Conservation (phyloP, 768 basidiomycete species). For the Tephrocybe sp. region DNA sequence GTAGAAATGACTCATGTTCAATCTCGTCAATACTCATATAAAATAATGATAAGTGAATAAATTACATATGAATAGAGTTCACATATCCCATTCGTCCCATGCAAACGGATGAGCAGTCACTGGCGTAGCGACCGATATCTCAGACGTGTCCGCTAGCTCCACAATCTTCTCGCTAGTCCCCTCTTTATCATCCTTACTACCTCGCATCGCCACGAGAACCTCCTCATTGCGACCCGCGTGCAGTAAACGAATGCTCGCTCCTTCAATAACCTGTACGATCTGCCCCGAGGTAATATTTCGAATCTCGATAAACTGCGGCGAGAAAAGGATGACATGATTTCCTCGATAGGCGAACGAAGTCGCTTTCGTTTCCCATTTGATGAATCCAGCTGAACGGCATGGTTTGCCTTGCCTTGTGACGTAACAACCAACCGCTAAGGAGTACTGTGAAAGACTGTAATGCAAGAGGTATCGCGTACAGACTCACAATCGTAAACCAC, state of each 20-base stretch:
- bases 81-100: slow-evolving; percentile 83
- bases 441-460: slow-evolving; percentile 4
- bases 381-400: slow-evolving; percentile 56
- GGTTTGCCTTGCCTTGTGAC: slow-evolving; percentile 71
- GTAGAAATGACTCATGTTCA: no score
- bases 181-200: slow-evolving; percentile 53
- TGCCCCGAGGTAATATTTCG: slow-evolving; percentile 62
- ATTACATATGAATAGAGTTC: slow-evolving; percentile 1
- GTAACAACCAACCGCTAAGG: slow-evolving; percentile 71
- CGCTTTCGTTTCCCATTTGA: slow-evolving; percentile 80
- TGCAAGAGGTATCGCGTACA: background rate
- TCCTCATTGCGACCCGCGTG: slow-evolving; percentile 49
- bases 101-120: slow-evolving; percentile 32
- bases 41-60: no score
- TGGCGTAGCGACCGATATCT: slow-evolving; percentile 40
- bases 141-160: slow-evolving; percentile 70
- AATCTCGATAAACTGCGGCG: slow-evolving; percentile 73
- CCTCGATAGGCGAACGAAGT: slow-evolving; percentile 60
- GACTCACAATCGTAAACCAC: slow-evolving; percentile 74
- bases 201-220: slow-evolving; percentile 65
- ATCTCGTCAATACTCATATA: no score
- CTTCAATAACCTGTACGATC: slow-evolving; percentile 85
- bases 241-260: slow-evolving; percentile 64
- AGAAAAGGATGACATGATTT: slow-evolving; percentile 70
- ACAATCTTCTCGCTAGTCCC: slow-evolving; percentile 64